Conservation (phyloP, 768 basidiomycete species). For the Tricholoma flavovirens region DNA sequence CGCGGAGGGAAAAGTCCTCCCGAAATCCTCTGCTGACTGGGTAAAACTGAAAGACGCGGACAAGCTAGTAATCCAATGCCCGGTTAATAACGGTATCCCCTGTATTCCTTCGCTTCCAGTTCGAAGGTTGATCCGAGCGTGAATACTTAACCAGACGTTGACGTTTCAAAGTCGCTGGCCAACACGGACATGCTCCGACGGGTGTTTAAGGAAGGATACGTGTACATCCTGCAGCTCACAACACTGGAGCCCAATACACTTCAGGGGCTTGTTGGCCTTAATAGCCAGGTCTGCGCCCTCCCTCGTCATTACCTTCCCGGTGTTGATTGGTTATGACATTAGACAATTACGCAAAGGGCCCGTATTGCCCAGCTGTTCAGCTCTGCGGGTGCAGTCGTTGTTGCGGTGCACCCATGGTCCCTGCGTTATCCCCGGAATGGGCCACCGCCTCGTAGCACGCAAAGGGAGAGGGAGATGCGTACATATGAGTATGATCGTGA, state of each 20-base stretch:
- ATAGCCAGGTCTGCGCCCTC: constrained; percentile 14
- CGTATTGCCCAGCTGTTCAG: not conserved
- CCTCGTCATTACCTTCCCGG: not conserved
- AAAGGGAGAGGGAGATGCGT: not conserved
- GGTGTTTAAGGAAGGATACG: constrained; percentile 31
- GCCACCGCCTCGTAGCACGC: not conserved
- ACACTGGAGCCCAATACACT: constrained; percentile 18
- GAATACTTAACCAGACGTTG: constrained; percentile 34
- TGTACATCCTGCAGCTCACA: constrained; percentile 16
- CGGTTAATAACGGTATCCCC: constrained; percentile 32
- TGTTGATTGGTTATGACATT: not conserved
- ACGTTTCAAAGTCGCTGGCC: constrained; percentile 31
- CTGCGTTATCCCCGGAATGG: not conserved
- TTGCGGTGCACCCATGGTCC: not conserved
- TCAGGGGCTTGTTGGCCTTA: constrained; percentile 20
- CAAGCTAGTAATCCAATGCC: constrained; percentile 35
- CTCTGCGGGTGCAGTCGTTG: not conserved
- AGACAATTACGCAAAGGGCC: not conserved
- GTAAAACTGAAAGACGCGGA: constrained; percentile 19
- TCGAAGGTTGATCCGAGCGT: not conserved
- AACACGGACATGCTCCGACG: constrained; percentile 26
- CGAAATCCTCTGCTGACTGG: constrained; percentile 31
- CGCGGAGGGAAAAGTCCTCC: constrained; percentile 25
- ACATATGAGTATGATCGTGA: not conserved
- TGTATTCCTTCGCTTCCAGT: not conserved